Evolutionary conservation across 768 basidiomycete genomes (phyloP), one percentile per base, ranked within the genome.

Genomic region (Pisolithus sp.): DNA sequence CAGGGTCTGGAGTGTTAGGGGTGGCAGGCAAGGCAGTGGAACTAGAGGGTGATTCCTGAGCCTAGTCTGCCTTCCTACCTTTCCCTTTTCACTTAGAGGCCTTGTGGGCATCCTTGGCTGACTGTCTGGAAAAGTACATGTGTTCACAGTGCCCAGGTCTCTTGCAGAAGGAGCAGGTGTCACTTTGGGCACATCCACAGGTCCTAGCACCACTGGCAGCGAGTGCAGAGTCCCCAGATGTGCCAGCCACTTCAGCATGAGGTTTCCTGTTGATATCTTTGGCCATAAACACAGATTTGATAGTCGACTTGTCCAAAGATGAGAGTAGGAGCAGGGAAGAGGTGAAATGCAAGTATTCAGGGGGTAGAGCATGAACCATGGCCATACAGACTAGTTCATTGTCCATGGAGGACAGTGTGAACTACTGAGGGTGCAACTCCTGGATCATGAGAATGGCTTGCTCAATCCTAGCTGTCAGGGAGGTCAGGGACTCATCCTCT

Each of bases 241-340:
- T n/a, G n/a, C n/a, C n/a, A n/a, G n/a, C n/a, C n/a, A n/a, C n/a
- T n/a, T n/a, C n/a, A n/a, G n/a, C n/a, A n/a, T n/a, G n/a, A n/a
- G n/a, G n/a, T n/a, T n/a, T n/a, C n/a, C n/a, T n/a, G n/a, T n/a
- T n/a, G n/a, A n/a, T n/a, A n/a, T n/a, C n/a, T n/a, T n/a, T n/a
- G n/a, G n/a, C n/a, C n/a, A n/a, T n/a, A n/a, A n/a, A n/a, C n/a
- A n/a, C n/a, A n/a, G n/a, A n/a, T n/a, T n/a, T n/a, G n/a, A n/a
- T n/a, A n/a, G n/a, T n/a, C n/a, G n/a, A n/a, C n/a, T n/a, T n/a
- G n/a, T n/a, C n/a, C n/a, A n/a, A n/a, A n/a, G n/a, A 45, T 7
- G 40, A 48, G 9, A 60, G 46, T 0, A 61, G 55, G 0, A 53
- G 30, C 0, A 62, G 44, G 2, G 50, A 58, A 15, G 57, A 58